Conservation (phyloP, 2,329 filamentous ascomycete genomes). For the Thelonectria rubi region DNA sequence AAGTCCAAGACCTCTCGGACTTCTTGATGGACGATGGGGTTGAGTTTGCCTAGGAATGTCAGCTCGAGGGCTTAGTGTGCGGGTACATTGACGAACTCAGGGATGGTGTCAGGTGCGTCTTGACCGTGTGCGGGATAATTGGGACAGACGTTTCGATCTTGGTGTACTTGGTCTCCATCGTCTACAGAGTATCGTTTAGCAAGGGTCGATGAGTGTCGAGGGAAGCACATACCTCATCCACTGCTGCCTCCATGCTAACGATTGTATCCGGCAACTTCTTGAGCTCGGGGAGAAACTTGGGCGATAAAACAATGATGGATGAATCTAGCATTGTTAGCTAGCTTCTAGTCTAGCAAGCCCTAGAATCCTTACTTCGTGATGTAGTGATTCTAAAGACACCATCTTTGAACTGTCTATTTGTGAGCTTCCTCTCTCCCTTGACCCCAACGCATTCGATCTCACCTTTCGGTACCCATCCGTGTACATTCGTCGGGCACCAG, state of each 20-base stretch:
- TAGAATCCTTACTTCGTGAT: slow-evolving; percentile 16
- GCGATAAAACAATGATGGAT: slow-evolving; percentile 26
- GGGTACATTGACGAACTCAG: slow-evolving; percentile 37
- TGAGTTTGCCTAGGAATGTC: slow-evolving; percentile 39
- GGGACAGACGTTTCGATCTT: slow-evolving; percentile 37
- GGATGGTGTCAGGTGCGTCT: slow-evolving; percentile 45
- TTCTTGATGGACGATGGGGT: slow-evolving; percentile 51
- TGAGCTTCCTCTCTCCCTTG: neutral
- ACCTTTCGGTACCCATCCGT: slow-evolving; percentile 26
- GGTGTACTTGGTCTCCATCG: slow-evolving; percentile 49
- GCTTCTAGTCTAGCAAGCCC: neutral
- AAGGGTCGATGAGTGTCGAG: neutral
- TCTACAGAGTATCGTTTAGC: slow-evolving; percentile 27
- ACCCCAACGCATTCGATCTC: neutral
- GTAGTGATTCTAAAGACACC: slow-evolving; percentile 30
- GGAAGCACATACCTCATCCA: slow-evolving; percentile 24
- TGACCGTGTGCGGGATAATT: slow-evolving; percentile 44
- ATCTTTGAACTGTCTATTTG: slow-evolving; percentile 19
- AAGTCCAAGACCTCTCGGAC: slow-evolving; percentile 45
- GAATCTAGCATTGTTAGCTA: slow-evolving; percentile 22
- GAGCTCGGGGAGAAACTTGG: slow-evolving; percentile 26
- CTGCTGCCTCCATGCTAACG: slow-evolving; percentile 29
- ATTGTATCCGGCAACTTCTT: slow-evolving; percentile 26
- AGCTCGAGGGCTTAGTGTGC: neutral
- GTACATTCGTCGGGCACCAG: slow-evolving; percentile 26